Base-by-base conservation (phyloP, 2,329 filamentous ascomycete genomes). In the Exserohilum rostratum region DNA sequence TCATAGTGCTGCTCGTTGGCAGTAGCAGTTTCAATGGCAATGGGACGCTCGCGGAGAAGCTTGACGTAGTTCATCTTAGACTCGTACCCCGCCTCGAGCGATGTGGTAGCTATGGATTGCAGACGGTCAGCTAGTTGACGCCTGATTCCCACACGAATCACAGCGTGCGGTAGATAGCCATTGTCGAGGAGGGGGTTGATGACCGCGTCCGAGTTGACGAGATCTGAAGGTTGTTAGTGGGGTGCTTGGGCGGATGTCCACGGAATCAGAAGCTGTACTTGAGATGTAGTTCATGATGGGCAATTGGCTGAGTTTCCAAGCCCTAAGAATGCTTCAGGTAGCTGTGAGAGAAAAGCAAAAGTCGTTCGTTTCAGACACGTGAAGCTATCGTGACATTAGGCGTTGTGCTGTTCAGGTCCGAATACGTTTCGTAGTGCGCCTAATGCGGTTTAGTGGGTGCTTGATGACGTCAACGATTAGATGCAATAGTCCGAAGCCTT, bases 1-100 rank as follows among this genome's bases (percentile, higher is more conserved):
- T 90, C 87, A 67, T 90, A 90, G 73, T 90, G 87, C 78, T 90
- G 87, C 64, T 83, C 77, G 69, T 90, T 90, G 18, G 88, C 87
- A 2, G 80, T 77, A 3, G 79, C 80, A 0, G 87, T 89, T 70
- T 88, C 85, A 62, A 90, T 82, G n/a, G 87, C 88, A 58, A 90
- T 89, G 10, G 87, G 86, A 31, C 82, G 78, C 13, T 76, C 78
- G 17, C 85, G 80, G n/a, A 89, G 78, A 3, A 80, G 73, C 46
- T 83, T 77, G 10, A 90, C 80, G 68, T 87, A 90, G 20, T 76
- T 76, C 82, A 88, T 87, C 71, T 90, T 90, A 53, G 79, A 80
- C 53, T 80, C 79, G 55, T 83, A 83, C 13, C 79, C 80, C 22
- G 80, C 78, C 49, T 78, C 76, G 3, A 87, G 78, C 13, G 83